Base-by-base conservation (phyloP, 257 asterid genomes). In the Avicennia marina region DNA sequence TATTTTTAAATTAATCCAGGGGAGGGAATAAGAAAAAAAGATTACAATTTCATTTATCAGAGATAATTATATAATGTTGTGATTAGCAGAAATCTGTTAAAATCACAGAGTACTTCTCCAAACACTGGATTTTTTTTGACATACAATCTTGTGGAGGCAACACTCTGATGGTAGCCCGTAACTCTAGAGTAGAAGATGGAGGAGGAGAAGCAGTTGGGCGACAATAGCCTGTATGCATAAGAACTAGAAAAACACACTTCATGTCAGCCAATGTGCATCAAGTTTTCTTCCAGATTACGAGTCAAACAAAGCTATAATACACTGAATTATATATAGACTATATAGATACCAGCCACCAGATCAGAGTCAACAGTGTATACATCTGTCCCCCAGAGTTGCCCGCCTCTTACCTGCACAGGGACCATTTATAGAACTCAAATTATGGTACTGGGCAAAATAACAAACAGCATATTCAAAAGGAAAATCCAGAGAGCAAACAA, bases 361-460 rank as follows among this genome's bases (percentile, higher is more conserved):
- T 93, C 98, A 11, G 98, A 93, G 77, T 93, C 98, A 65, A 83
- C 90, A 20, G 98, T 93, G 66, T 93, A 93, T 68, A 86, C 76
- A 75, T 93, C 98, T 33, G 97, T 93, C 21, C 97, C 98, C 98
- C 98, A 93, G 58, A 93, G 87, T 73, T 93, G 97, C 58, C 95
- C 94, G 22, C 95, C 89, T 68, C 94, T 80, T 63, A 91, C 98
- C 98, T 91, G 89, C 76, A 75, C 44, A 72, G 57, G 56, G 62
- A 53, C 47, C 56, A 63, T 20, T 49, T 53, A 52, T 18, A 33
- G 72, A 48, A 31, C 69, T 63, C 73, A 66, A 72, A 20, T 45
- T 21, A 56, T 39, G 62, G 25, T 36, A 60, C 44, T 41, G 47
- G 38, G 32, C 42, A n/a, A 50, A 53, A 54, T 43, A 49, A 39